Evolutionary conservation across 176 grass and related monocot species (phyloP).

Genomic region (Avena eriantha): DNA sequence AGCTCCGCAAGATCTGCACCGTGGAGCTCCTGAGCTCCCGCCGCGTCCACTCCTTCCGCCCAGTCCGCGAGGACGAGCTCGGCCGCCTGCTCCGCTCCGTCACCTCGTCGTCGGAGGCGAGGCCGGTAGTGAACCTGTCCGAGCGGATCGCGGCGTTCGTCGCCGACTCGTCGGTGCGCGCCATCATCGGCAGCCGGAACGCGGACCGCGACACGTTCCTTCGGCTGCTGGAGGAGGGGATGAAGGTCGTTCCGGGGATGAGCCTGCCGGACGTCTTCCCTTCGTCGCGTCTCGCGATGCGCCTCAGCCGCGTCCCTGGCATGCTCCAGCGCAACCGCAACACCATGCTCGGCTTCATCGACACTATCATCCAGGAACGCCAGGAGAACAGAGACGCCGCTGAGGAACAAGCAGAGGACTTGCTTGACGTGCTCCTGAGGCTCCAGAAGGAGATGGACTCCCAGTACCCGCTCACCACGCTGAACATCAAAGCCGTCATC

Average conservation of each 20-base stretch:
- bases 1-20: conserved; percentile 58
- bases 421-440: conserved; percentile 43
- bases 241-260: conserved; percentile 14
- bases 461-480: conserved; percentile 32
- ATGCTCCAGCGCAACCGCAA: neutral
- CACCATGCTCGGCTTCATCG: conserved; percentile 7
- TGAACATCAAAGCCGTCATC: conserved; percentile 38
- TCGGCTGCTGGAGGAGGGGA: neutral
- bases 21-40: conserved; percentile 47
- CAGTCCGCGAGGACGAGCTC: conserved; percentile 52
- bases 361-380: conserved; percentile 13
- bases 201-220: neutral
- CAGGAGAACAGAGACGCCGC: neutral
- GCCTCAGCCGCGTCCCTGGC: neutral
- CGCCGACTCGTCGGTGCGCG: conserved; percentile 30
- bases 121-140: conserved; percentile 31
- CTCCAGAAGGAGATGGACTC: conserved; percentile 39
- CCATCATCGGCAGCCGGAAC: conserved; percentile 39
- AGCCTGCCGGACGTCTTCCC: conserved; percentile 57
- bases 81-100: conserved; percentile 30
- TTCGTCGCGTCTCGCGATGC: conserved; percentile 32
- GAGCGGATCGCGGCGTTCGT: neutral
- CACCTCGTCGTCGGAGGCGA: conserved; percentile 9
- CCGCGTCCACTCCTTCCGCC: conserved; percentile 51
- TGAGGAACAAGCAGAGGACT: conserved; percentile 25